Percentiles rank a stretch among this genome's conserved stretches.
Conservation (phyloP, 129 eudicot species). For the Silybum marianum region DNA sequence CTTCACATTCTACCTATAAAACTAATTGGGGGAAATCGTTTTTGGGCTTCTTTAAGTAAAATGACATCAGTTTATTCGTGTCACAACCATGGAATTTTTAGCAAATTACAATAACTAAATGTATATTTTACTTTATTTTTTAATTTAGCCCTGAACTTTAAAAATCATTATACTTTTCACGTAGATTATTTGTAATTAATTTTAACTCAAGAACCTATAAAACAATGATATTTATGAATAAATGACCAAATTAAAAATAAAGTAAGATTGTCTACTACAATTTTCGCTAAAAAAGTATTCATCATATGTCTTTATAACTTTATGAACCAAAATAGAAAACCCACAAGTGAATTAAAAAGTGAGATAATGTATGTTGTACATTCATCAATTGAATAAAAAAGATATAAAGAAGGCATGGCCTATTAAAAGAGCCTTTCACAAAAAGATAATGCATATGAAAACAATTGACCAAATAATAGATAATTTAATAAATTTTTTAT, state of each 20-base stretch:
- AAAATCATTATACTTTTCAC: background rate
- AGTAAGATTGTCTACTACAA: background rate
- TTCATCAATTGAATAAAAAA: background rate
- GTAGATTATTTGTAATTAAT: background rate
- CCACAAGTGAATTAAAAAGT: background rate
- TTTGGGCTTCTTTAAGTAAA: background rate
- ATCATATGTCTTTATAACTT: background rate
- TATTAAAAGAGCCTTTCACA: background rate
- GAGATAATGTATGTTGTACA: background rate
- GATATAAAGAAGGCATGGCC: conserved; percentile 2
- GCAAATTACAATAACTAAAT: background rate
- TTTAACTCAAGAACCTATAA: background rate
- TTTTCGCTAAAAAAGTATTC: background rate
- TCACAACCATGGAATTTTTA: background rate
- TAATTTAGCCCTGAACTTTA: background rate
- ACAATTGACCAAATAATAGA: background rate
- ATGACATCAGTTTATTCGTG: background rate
- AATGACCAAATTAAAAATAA: background rate
- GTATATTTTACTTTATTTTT: background rate
- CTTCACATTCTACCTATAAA: background rate
- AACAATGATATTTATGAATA: background rate
- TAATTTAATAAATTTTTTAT: background rate
- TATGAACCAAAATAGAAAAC: background rate
- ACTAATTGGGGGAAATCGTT: background rate
- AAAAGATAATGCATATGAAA: background rate